A percentile compares a stretch with the other conserved stretches of the same genome.
Conservation (phyloP, 1,139 yeast genomes). For the Taphrina communis region DNA sequence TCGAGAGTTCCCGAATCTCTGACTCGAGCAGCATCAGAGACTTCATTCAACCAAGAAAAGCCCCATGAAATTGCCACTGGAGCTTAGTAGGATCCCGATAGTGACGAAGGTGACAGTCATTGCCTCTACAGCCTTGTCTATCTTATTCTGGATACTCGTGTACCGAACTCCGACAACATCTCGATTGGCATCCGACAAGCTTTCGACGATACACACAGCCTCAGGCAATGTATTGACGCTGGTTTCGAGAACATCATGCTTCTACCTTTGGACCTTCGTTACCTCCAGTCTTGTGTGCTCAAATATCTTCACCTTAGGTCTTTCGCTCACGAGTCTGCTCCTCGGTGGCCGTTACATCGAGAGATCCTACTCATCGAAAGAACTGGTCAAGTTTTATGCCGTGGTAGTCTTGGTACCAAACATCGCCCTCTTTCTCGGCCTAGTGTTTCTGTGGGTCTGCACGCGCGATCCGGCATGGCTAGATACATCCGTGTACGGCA, state of each 20-base stretch:
- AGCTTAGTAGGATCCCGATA: conserved; percentile 25
- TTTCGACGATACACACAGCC: background rate
- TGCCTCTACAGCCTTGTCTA: conserved; percentile 19
- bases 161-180: conserved; percentile 19
- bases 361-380: conserved; percentile 64
- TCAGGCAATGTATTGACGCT: conserved; percentile 58
- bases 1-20: too few species aligned
- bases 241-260: conserved; percentile 66
- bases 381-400: conserved; percentile 64
- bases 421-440: conserved; percentile 56
- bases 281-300: conserved; percentile 76
- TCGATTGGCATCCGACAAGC: conserved; percentile 2
- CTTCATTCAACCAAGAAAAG: background rate
- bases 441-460: conserved; percentile 52
- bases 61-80: conserved; percentile 18
- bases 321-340: conserved; percentile 60
- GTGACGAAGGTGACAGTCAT: conserved; percentile 26
- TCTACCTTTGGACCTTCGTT: conserved; percentile 75
- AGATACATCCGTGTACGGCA: conserved; percentile 64
- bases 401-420: conserved; percentile 68
- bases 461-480: conserved; percentile 43
- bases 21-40: too few species aligned
- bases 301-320: conserved; percentile 57
- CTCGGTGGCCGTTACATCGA: conserved; percentile 63
- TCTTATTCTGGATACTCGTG: conserved; percentile 27